A percentile compares a stretch with the other conserved stretches of the same genome.
Conservation (phyloP, 768 basidiomycete species). For the Multifurca ochricompacta region DNA sequence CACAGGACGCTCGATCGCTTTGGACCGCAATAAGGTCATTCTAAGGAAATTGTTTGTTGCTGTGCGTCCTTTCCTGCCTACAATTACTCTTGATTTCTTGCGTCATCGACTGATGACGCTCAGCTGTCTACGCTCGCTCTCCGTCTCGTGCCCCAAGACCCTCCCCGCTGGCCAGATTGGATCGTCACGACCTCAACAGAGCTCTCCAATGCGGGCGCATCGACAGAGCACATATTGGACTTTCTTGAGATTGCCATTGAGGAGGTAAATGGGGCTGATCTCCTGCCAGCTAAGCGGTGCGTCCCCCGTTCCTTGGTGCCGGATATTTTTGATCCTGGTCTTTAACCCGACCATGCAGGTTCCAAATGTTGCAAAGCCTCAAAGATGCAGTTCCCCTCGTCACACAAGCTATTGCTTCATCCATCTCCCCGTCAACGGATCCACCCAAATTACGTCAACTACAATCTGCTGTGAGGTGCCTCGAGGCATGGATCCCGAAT, state of each 20-base stretch:
- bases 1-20: conserved; percentile 54
- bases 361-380: conserved; percentile 57
- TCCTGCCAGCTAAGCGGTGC: conserved; percentile 67
- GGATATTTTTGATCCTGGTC: conserved; percentile 5
- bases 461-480: conserved; percentile 65
- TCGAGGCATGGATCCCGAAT: conserved; percentile 75
- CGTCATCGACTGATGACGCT: background rate
- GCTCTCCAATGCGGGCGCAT: conserved; percentile 52
- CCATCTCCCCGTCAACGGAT: conserved; percentile 38
- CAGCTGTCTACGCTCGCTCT: conserved; percentile 47
- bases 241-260: conserved; percentile 81
- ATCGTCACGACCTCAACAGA: conserved; percentile 54
- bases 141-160: conserved; percentile 52
- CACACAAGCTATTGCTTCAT: conserved; percentile 53
- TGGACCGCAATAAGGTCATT: conserved; percentile 58
- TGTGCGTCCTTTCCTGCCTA: conserved; percentile 39
- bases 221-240: conserved; percentile 56
- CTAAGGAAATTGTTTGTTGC: conserved; percentile 84
- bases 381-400: conserved; percentile 64
- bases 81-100: background rate
- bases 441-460: conserved; percentile 39
- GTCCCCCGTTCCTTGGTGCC: conserved; percentile 25
- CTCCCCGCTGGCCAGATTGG: conserved; percentile 70
- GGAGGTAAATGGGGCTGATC: conserved; percentile 68
- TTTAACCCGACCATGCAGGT: conserved; percentile 32